phyloP scores from a whole-genome alignment of 2,329 filamentous ascomycete genomes.

The Penicillium polonicum region DNA sequence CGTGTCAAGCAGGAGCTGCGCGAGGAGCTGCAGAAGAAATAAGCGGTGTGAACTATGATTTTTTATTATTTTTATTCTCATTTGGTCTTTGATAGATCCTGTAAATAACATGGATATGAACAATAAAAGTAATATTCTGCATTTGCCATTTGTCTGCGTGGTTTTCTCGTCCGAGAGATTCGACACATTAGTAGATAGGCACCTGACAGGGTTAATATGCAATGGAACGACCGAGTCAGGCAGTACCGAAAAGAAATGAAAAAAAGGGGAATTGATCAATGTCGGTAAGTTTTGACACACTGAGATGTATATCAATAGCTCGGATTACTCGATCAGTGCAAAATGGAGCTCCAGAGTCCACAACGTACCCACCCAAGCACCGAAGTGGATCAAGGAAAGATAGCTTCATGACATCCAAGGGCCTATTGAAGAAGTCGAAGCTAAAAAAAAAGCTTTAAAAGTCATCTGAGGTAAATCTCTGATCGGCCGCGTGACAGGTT shows the following conservation, averaged over 20 bases:
- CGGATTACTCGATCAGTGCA: conserved; percentile 24
- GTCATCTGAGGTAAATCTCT: conserved; percentile 12
- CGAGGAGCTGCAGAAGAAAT: conserved; percentile 33
- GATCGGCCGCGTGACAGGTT: conserved; percentile 3
- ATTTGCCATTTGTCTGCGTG: background rate
- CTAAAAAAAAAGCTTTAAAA: background rate
- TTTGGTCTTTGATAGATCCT: conserved; percentile 11
- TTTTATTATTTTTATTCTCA: background rate
- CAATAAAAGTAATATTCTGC: background rate
- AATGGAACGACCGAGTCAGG: background rate
- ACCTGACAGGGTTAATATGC: background rate
- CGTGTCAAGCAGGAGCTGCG: conserved; percentile 51
- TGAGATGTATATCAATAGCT: conserved; percentile 2
- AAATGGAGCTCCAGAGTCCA: background rate
- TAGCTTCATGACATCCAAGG: background rate
- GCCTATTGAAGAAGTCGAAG: background rate
- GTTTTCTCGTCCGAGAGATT: conserved; percentile 2
- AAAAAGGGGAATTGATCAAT: background rate
- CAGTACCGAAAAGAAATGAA: background rate
- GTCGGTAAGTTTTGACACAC: background rate
- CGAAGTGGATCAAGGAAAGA: background rate
- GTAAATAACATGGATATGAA: conserved; percentile 22
- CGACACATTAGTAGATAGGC: too few relatives aligned
- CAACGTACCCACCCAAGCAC: background rate
- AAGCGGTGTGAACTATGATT: conserved; percentile 17